Conservation (phyloP, 768 basidiomycete species). For the Paxillus involutus region DNA sequence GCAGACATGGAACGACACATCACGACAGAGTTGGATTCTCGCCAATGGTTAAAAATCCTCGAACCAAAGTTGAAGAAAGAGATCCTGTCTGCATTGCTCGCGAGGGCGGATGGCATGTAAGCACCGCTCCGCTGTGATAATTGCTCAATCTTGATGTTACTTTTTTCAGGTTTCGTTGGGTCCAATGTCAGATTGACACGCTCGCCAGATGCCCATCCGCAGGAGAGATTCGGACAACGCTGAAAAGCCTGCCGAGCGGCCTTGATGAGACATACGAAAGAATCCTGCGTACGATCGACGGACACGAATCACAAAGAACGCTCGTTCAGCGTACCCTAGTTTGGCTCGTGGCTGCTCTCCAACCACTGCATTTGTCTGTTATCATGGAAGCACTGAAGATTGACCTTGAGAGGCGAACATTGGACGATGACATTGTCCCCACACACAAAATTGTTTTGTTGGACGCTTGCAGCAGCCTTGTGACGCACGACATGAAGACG, state of each 20-base stretch:
- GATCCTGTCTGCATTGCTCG: background rate
- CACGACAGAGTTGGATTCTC: conserved; percentile 7
- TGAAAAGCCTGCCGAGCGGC: conserved; percentile 1
- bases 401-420: background rate
- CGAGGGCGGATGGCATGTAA: conserved; percentile 15
- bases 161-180: conserved; percentile 15
- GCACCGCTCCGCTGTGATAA: too few relatives aligned
- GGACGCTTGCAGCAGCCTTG: background rate
- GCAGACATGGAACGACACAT: conserved; percentile 11
- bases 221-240: background rate
- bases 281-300: conserved; percentile 3
- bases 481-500: background rate
- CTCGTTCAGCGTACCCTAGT: background rate
- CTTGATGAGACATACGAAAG: conserved; percentile 8
- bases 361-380: background rate
- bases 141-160: too few relatives aligned
- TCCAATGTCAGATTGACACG: conserved; percentile 12
- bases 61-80: conserved; percentile 3
- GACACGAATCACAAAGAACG: background rate
- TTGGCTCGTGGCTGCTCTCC: conserved; percentile 12
- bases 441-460: background rate
- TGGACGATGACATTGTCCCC: background rate
- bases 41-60: background rate
- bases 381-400: background rate
- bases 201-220: conserved; percentile 8